Base-by-base conservation (phyloP, 73 alveolate genomes). In the Symbiodinium pilosum region DNA sequence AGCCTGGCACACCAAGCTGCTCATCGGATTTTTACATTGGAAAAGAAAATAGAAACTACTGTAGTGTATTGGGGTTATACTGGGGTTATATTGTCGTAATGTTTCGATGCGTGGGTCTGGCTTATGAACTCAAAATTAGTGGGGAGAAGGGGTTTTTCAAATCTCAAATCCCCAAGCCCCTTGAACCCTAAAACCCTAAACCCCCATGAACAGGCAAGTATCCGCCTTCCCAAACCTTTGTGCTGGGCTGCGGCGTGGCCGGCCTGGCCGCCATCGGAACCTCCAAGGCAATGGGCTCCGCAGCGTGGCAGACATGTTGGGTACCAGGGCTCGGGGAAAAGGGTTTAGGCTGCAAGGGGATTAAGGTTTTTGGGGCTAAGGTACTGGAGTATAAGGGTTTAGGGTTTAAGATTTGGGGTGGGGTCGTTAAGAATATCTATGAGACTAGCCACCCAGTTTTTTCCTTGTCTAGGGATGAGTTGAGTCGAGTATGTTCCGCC, bases 221-320 rank as follows among this genome's bases (percentile, higher is more conserved):
- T 68, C 98, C 98, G 30, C 98, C 98, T 16, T 77, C 98, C 39
- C 98, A 93, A 44, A 93, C 98, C 93, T 77, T 99, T 73, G 99
- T 99, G 12, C 99, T 99, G 94, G 99, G 99, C 93, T 99, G 99
- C 68, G 99, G 99, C 20, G 99, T 99, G 39, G 99, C 99, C 26
- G 99, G 99, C 28, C 99, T 99, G 52, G 99, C 99, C 3, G 99
- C 99, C 83, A 99, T 99, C 68, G 99, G 99, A 26, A 99, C 99
- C 36, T 99, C 99, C 88, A 99, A 99, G 56, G 93, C 99, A 47
- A 91, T 91, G 97, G 97, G 97, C 41, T 91, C 97, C 32, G 97
- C 39, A 5, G 1, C 83, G 4, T 39, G 83, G 83, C 39, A 36
- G n/a, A n/a, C n/a, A n/a, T n/a, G n/a, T n/a, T n/a, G n/a, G n/a